Base-by-base conservation (phyloP, 129 eudicot species). In the Deinandra increscens region DNA sequence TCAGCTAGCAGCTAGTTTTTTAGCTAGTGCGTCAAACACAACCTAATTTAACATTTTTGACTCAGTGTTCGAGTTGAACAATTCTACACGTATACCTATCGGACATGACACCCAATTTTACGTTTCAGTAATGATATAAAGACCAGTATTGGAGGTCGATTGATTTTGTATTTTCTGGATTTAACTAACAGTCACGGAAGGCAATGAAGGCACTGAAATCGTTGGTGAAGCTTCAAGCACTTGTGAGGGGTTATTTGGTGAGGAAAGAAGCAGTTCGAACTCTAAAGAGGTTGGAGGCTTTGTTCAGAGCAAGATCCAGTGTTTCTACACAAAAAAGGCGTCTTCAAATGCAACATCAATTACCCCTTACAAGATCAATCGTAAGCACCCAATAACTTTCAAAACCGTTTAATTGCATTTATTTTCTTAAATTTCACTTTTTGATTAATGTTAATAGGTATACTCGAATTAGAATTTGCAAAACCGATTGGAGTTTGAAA, bases 201-300 rank as follows among this genome's bases (percentile, higher is more conserved):
- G 98, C 98, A 2, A 67, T 83, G 39, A 83, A 79, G 80, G 97
- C 97, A 18, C 59, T 93, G 90, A 93, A 81, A 71, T 88, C 95
- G 31, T 38, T 93, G 18, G 98, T 93, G 86, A 93, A 89, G 85
- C 64, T 93, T 45, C 98, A 93, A 80, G 98, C 98, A 34, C 50
- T 83, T 15, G 95, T 87, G 37, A 83, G 97, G 75, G 98, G 98
- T 5, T 86, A 59, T 83, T 68, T 93, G 69, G 98, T 89, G 65
- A 72, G 97, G 7, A 93, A 83, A 74, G 88, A 85, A 81, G 92
- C 95, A 1, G 66, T 81, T 4, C 87, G 86, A 4, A 87, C 90
- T 12, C 82, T 93, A 60, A 75, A 79, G 4, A 79, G 96, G 43
- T 83, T 89, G 96, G 91, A 93, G 62, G 91, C 95, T 68, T 70